A percentile compares a stretch with the other conserved stretches of the same genome.
These are phyloP conservation scores for Microbotryum intermedium DNA, from an alignment of 1,284 basidiomycete species.

Conservation along the genomic window DNA sequence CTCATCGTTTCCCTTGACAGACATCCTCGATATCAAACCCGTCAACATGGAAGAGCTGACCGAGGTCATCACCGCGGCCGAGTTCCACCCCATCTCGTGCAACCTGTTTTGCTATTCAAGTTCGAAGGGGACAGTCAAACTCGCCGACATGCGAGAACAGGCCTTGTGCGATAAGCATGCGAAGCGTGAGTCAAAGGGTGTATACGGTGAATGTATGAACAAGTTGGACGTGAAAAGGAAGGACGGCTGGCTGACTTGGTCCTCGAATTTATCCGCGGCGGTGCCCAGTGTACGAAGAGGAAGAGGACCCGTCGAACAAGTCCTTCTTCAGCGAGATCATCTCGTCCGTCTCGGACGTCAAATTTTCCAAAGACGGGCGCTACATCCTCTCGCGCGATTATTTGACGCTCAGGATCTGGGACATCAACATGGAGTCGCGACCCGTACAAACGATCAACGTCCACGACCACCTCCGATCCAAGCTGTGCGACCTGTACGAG, in stretches of 20 bases:
- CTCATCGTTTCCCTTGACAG: slow-evolving; percentile 43
- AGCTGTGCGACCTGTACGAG: slow-evolving; percentile 97
- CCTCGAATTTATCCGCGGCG: slow-evolving; percentile 14
- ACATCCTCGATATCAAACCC: slow-evolving; percentile 99
- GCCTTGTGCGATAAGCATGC: slow-evolving; percentile 94
- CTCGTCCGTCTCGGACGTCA: slow-evolving; percentile 98
- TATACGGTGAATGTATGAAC: neutral
- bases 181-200: slow-evolving; percentile 61
- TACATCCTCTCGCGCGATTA: slow-evolving; percentile 97
- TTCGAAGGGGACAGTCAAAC: slow-evolving; percentile 98
- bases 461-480: slow-evolving; percentile 93
- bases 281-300: slow-evolving; percentile 82
- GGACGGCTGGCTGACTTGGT: slow-evolving; percentile 18
- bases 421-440: slow-evolving; percentile 96
- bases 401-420: slow-evolving; percentile 97
- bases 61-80: slow-evolving; percentile 97
- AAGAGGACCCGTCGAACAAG: slow-evolving; percentile 92
- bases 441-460: slow-evolving; percentile 98
- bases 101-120: slow-evolving; percentile 99
- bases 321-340: slow-evolving; percentile 99
- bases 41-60: slow-evolving; percentile 99
- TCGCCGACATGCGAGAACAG: slow-evolving; percentile 99
- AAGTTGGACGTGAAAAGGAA: neutral
- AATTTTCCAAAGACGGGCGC: slow-evolving; percentile 93
- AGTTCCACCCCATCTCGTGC: slow-evolving; percentile 96